Percentiles rank a stretch among this genome's conserved stretches.
Conservation (phyloP, 2,329 filamentous ascomycete species). For the Bipolaris sorokiniana region DNA sequence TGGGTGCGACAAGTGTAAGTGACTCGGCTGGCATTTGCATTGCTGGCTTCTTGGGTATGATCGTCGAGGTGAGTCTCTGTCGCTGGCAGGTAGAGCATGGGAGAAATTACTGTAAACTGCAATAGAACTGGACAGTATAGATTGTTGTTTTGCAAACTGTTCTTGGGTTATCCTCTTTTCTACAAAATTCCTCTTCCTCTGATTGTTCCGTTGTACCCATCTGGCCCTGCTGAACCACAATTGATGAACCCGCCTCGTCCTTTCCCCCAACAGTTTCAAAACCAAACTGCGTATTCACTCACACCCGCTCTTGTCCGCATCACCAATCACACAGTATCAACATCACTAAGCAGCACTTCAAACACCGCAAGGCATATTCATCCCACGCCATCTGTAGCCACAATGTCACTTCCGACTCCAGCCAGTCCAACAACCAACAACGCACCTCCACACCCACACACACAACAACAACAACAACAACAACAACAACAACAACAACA, state of each 20-base stretch:
- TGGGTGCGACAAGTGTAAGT: slow-evolving; percentile 88
- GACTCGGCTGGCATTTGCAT: slow-evolving; percentile 91
- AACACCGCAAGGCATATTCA: not conserved
- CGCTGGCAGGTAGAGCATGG: slow-evolving; percentile 83
- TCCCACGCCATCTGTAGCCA: not conserved
- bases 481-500: not conserved
- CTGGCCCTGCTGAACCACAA: not conserved
- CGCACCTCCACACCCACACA: not conserved
- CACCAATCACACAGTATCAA: not conserved
- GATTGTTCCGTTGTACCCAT: not conserved
- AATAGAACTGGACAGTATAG: slow-evolving; percentile 14
- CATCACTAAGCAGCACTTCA: not conserved
- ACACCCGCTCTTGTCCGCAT: not conserved
- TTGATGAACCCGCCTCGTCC: not conserved
- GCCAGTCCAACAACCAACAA: not conserved
- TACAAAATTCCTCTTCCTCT: not conserved
- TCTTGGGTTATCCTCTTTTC: too few species aligned
- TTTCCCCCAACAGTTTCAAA: not conserved
- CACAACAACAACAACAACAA: not conserved
- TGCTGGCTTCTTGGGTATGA: slow-evolving; percentile 83
- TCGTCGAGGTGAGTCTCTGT: slow-evolving; percentile 81
- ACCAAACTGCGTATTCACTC: not conserved
- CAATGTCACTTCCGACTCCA: not conserved
- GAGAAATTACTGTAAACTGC: slow-evolving; percentile 61
- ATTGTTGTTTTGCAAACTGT: not conserved